Conservation (phyloP, 1,139 yeast species). For the Debaryomyces sp. region DNA sequence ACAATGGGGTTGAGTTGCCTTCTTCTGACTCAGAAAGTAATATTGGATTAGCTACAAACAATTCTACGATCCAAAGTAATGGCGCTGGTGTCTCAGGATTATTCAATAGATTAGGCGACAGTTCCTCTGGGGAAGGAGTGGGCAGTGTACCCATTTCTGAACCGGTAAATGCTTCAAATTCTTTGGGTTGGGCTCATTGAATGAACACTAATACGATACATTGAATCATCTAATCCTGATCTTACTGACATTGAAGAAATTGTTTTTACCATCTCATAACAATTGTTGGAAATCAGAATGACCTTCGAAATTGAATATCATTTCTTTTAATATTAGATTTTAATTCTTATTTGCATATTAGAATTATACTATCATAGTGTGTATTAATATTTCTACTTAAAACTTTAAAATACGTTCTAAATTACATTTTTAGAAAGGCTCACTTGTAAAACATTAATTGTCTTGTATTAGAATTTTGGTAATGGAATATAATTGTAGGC, state of each 20-base stretch:
- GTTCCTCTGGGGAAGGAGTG: conserved; percentile 17
- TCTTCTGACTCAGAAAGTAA: conserved; percentile 46
- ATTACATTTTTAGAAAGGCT: background rate
- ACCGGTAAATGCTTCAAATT: conserved; percentile 50
- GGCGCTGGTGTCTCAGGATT: conserved; percentile 33
- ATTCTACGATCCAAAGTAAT: conserved; percentile 18
- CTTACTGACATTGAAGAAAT: background rate
- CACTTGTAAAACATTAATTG: too few relatives aligned
- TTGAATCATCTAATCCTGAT: background rate
- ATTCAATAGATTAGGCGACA: conserved; percentile 29
- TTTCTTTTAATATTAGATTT: conserved; percentile 1
- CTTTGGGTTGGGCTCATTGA: conserved; percentile 44
- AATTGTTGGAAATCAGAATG: background rate
- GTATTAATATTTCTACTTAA: background rate
- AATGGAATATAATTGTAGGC: too few relatives aligned
- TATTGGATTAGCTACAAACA: conserved; percentile 29
- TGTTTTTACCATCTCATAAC: background rate
- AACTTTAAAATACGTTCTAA: background rate
- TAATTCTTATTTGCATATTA: conserved; percentile 5
- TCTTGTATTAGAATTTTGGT: too few relatives aligned
- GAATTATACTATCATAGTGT: conserved; percentile 5
- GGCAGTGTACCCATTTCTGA: conserved; percentile 40
- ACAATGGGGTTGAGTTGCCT: conserved; percentile 41
- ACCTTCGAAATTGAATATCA: background rate
- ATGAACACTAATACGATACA: background rate